A percentile compares a stretch with the other conserved stretches of the same genome.
phyloP scores from a whole-genome alignment of 345 rosid genomes.

The Euphorbia peplus region DNA sequence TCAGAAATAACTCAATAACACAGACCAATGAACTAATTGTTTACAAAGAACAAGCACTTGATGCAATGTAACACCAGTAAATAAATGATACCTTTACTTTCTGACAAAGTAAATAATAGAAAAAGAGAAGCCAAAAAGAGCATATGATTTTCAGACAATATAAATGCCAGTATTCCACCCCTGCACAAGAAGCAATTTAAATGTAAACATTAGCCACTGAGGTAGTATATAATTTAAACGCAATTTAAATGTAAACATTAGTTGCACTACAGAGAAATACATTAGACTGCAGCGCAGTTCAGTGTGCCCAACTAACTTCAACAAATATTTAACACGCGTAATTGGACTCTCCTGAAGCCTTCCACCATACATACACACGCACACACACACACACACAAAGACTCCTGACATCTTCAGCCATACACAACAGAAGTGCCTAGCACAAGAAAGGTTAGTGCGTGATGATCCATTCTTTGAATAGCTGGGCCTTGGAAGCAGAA shows the following conservation, averaged over 20 bases:
- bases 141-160: constrained; percentile 45
- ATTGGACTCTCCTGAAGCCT: neutral
- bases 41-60: neutral
- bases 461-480: neutral
- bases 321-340: neutral
- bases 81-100: constrained; percentile 47
- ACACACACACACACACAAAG: too few species aligned
- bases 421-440: neutral
- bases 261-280: neutral
- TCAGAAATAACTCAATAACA: neutral
- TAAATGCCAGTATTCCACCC: constrained; percentile 37
- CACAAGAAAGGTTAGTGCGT: neutral
- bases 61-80: neutral
- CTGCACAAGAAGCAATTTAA: constrained; percentile 31
- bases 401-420: neutral
- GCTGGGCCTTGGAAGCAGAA: neutral
- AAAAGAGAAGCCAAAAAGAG: constrained; percentile 45
- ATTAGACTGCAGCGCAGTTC: neutral
- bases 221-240: constrained; percentile 7
- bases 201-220: neutral
- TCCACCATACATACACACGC: neutral
- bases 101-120: constrained; percentile 46
- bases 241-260: neutral
- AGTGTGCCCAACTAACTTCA: neutral
- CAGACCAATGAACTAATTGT: neutral